Evolutionary conservation across 257 asterid genomes (phyloP), one percentile per base, ranked within the genome.

Genomic region (Solanum corneliomulleri): DNA sequence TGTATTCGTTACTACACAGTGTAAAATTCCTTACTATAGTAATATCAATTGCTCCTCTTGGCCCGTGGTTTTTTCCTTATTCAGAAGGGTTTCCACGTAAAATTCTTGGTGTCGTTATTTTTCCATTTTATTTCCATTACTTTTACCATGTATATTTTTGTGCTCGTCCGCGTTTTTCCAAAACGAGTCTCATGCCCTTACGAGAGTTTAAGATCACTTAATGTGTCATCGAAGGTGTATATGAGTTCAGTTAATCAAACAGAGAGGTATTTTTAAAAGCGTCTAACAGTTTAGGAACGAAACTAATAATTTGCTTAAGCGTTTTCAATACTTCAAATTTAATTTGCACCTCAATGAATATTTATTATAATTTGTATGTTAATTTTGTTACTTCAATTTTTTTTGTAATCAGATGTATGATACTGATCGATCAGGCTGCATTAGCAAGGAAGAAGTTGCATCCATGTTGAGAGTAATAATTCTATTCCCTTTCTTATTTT

Each of bases 361-460:
- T 66, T 14, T 25, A 25, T 66, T 60, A 35, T 66, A 29, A 31
- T 60, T 23, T 35, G 33, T 37, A 52, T 10, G 20, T 11, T 86
- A 20, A 44, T 16, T 7, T 47, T 29, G 56, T 21, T 74, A 56
- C 47, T 27, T 47, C 0, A 56, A 42, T 25, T 44, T 14, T 18
- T 44, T 9, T 80, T 58, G 29, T 86, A 45, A 72, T 86, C 91
- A 95, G 98, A 93, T 95, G 98, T 95, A 94, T 16, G 97, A 95
- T 68, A 93, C 93, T 7, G 97, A 95, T 82, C 94, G 96, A 27
- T 95, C 98, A 3, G 98, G 98, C 80, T 94, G 92, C 94, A 95
- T 94, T 75, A 94, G 96, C 92, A 95, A 93, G 90, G 98, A 95
- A 87, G 98, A 94, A 88, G 92, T 95, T 31, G 95, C 98, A 68